Evolutionary conservation across 495 filamentous ascomycete species (phyloP).

Genomic region (Penicillium diatomitis): DNA sequence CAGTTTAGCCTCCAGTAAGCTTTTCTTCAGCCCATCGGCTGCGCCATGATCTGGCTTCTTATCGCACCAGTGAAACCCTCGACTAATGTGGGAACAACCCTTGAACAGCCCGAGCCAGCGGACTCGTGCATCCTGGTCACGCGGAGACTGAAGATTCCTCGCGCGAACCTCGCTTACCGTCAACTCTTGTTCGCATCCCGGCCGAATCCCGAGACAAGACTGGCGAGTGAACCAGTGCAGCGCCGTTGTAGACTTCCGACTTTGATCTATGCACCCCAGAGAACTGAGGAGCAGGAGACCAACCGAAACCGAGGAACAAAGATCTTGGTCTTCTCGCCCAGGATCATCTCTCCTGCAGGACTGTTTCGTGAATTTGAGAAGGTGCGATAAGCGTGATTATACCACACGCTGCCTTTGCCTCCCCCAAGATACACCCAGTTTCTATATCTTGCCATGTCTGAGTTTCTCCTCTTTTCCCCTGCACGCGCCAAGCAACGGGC

Average conservation of each 20-base stretch:
- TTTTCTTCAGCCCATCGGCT: neutral
- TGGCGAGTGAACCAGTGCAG: conserved; percentile 8
- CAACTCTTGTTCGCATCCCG: conserved; percentile 36
- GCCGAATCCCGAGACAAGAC: conserved; percentile 16
- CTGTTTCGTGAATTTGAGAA: too few relatives aligned
- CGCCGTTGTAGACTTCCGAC: neutral
- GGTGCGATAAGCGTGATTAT: too few relatives aligned
- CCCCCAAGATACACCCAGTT: neutral
- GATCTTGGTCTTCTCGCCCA: too few relatives aligned
- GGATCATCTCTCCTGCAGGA: too few relatives aligned
- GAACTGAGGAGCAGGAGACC: too few relatives aligned
- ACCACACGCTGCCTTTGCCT: neutral
- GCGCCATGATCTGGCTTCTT: neutral
- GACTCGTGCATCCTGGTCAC: conserved; percentile 9
- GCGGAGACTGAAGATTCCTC: conserved; percentile 8
- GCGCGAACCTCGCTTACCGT: conserved; percentile 18
- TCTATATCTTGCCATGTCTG: neutral
- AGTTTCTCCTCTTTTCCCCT: too few relatives aligned
- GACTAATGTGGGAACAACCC: neutral
- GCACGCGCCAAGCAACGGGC: too few relatives aligned
- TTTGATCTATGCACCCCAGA: neutral
- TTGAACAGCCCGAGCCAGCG: conserved; percentile 15
- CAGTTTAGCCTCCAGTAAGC: conserved; percentile 87
- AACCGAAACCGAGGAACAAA: too few relatives aligned
- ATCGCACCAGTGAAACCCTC: conserved; percentile 1